A percentile compares a stretch with the other conserved stretches of the same genome.
Evolutionary conservation across 768 basidiomycete genomes (phyloP).

Genomic region (Chalciporus sphaerocephalus): DNA sequence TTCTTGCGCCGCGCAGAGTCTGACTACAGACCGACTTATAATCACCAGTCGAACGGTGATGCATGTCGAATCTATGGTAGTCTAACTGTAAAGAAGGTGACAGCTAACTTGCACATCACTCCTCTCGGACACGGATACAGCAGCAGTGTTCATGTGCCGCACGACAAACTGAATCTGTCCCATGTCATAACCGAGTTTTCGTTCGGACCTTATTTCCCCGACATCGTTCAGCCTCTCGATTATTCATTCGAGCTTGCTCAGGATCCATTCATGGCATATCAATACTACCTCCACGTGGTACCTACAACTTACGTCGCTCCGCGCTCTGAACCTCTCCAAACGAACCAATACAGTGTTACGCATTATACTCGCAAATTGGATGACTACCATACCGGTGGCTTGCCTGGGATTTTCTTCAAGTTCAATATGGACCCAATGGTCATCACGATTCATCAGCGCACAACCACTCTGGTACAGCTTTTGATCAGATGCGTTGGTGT

Average conservation of each 20-base stretch:
- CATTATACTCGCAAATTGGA: constrained; percentile 78
- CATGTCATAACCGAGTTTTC: constrained; percentile 97
- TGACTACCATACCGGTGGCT: constrained; percentile 71
- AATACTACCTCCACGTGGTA: constrained; percentile 94
- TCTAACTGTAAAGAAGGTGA: constrained; percentile 82
- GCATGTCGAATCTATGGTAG: constrained; percentile 88
- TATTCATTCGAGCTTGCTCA: constrained; percentile 75
- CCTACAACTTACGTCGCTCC: constrained; percentile 90
- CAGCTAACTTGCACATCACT: constrained; percentile 94
- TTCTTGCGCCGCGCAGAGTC: constrained; percentile 42
- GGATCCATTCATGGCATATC: constrained; percentile 80
- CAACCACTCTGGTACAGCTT: constrained; percentile 75
- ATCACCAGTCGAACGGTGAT: constrained; percentile 59
- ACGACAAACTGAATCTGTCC: constrained; percentile 88
- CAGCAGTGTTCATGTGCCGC: constrained; percentile 82
- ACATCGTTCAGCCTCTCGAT: constrained; percentile 92
- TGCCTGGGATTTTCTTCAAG: constrained; percentile 97
- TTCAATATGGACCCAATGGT: constrained; percentile 91
- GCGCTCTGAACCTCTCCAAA: constrained; percentile 57
- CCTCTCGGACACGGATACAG: constrained; percentile 93
- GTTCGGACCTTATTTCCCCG: constrained; percentile 93
- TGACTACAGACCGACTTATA: constrained; percentile 68
- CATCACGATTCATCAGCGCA: constrained; percentile 83
- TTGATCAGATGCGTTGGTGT: constrained; percentile 88
- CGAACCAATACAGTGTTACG: constrained; percentile 91